Conservation (phyloP, 805 yeast species). For the Candida tallmaniae region DNA sequence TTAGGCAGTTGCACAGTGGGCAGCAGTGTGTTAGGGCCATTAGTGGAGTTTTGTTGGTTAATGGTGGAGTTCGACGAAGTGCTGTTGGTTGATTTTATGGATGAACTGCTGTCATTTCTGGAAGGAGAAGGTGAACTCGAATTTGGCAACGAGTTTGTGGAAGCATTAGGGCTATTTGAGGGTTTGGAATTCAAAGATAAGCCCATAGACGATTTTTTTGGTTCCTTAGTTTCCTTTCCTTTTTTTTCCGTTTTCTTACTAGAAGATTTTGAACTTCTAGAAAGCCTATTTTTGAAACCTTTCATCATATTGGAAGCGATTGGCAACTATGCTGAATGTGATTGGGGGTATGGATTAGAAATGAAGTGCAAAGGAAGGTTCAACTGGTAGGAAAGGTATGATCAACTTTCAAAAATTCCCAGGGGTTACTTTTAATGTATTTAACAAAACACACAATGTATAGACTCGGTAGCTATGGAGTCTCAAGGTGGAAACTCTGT, state of each 20-base stretch:
- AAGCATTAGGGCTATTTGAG: constrained; percentile 14
- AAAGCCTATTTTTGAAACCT: constrained; percentile 44
- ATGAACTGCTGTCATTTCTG: constrained; percentile 23
- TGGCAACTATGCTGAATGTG: too few relatives aligned
- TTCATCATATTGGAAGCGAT: constrained; percentile 37
- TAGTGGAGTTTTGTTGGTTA: constrained; percentile 8
- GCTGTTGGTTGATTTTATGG: constrained; percentile 17
- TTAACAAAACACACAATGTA: too few relatives aligned
- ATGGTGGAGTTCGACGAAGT: constrained; percentile 11
- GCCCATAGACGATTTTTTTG: constrained; percentile 7
- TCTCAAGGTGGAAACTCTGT: too few relatives aligned
- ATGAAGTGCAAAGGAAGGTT: too few relatives aligned
- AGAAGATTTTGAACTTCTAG: constrained; percentile 31
- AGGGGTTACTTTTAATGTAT: too few relatives aligned
- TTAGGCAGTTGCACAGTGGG: constrained; percentile 16
- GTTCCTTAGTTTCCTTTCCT: constrained; percentile 20
- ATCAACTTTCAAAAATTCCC: too few relatives aligned
- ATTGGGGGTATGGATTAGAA: too few relatives aligned
- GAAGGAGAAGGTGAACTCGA: constrained; percentile 33
- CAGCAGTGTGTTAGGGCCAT: too few relatives aligned
- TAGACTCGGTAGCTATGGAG: too few relatives aligned
- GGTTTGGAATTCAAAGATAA: constrained; percentile 12
- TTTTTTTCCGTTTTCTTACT: constrained; percentile 33
- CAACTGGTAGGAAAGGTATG: too few relatives aligned
- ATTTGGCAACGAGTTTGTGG: constrained; percentile 15